Evolutionary conservation across 495 filamentous ascomycete genomes (phyloP), one percentile per base, ranked within the genome.

Genomic region (Bryoglossum gracile): DNA sequence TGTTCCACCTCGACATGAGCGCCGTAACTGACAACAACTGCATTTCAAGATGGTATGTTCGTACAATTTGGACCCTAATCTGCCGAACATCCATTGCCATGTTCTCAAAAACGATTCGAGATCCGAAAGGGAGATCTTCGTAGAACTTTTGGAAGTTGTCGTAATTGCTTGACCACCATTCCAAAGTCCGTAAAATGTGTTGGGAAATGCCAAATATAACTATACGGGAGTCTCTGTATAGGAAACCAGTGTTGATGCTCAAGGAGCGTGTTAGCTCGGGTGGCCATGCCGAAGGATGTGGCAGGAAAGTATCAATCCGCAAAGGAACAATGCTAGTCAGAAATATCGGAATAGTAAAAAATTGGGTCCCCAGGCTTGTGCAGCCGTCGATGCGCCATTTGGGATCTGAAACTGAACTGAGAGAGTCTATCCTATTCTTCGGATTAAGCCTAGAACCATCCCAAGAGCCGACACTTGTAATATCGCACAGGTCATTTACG

Each of bases 301-400:
- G 53, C 2, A 56, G 40, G 19, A 9, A 52, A 8, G 42, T 37
- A 24, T 56, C 48, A 17, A 56, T 51, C 10, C 53, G 32, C 40
- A 56, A 16, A 2, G 53, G 53, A 21, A 37, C 18, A 9, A 18
- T 5, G 3, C 22, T 21, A 16, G 25, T 21, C 3, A 38, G 9
- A 30, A 56, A 56, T 9, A 17, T 30, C 14, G 53, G 53, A 17
- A 40, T 23, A 5, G 53, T 32, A 21, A 36, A 54, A 65, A 70
- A 43, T 61, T 69, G 54, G 75, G 75, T 22, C 4, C 36, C 36
- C 2, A 39, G 16, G 2, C 3, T 3, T 10, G 33, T 22, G 17
- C 45, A 32, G 13, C 55, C 55, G 33, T 57, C 55, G 11, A 57
- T 24, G n/a, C 45, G 19, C 55, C 55, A 57, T 37, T 42, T 44